Conservation (phyloP, 805 yeast species). For the Sugiyamaella smithiae region DNA sequence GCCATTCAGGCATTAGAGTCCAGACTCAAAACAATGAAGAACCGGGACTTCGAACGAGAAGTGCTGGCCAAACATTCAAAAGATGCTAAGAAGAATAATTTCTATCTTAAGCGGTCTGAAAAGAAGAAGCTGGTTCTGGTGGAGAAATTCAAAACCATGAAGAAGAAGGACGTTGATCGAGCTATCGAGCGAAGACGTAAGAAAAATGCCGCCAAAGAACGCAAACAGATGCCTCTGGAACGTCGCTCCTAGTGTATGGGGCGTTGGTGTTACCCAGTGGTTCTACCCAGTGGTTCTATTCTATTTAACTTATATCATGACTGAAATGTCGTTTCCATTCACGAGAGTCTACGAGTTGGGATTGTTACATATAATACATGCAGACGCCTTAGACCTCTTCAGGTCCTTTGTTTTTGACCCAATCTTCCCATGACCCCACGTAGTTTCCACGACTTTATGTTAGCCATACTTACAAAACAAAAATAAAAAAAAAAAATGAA, state of each 20-base stretch:
- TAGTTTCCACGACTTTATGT: conserved; percentile 64
- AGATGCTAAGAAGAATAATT: conserved; percentile 79
- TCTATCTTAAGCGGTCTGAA: conserved; percentile 37
- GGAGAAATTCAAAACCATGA: conserved; percentile 38
- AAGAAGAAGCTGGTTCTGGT: conserved; percentile 36
- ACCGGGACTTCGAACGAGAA: conserved; percentile 69
- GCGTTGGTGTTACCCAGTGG: not conserved
- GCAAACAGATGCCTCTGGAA: conserved; percentile 36
- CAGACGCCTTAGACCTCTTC: conserved; percentile 6
- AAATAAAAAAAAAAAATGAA: not conserved
- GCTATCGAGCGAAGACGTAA: conserved; percentile 36
- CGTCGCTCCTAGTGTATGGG: conserved; percentile 27
- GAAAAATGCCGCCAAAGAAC: conserved; percentile 39
- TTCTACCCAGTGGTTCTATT: not conserved
- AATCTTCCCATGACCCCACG: conserved; percentile 82
- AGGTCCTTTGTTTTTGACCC: conserved; percentile 51
- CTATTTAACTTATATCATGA: not conserved
- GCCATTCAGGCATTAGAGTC: conserved; percentile 36
- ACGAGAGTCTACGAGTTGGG: too few species aligned
- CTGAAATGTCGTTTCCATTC: too few species aligned
- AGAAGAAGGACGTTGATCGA: conserved; percentile 33
- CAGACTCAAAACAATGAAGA: conserved; percentile 60
- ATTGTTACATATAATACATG: too few species aligned
- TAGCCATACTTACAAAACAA: conserved; percentile 1
- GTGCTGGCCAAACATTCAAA: conserved; percentile 62